Evolutionary conservation across 2,329 filamentous ascomycete species (phyloP).

Genomic region (Monosporascus sp.): DNA sequence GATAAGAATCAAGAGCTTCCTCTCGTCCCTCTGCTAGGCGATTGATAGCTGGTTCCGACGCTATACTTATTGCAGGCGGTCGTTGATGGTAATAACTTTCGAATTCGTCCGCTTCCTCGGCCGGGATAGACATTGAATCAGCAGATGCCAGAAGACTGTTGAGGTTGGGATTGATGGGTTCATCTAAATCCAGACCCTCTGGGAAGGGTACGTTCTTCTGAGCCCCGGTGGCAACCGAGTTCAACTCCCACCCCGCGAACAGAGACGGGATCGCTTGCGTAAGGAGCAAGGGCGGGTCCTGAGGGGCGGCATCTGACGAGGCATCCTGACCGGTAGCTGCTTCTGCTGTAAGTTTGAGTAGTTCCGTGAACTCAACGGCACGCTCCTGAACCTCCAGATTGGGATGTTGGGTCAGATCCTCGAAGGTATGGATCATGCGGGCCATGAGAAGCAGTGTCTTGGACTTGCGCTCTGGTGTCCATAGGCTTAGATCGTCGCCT

Average conservation of each 20-base stretch:
- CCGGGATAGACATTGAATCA: conserved; percentile 42
- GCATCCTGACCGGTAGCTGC: conserved; percentile 64
- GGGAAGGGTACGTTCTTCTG: conserved; percentile 83
- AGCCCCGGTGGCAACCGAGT: conserved; percentile 78
- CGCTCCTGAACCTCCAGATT: conserved; percentile 92
- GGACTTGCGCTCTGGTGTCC: conserved; percentile 69
- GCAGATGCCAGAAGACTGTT: conserved; percentile 58
- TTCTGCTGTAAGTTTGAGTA: conserved; percentile 82
- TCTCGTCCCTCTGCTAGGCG: conserved; percentile 42
- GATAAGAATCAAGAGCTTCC: conserved; percentile 48
- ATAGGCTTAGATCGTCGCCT: conserved; percentile 57
- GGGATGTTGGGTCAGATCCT: conserved; percentile 73
- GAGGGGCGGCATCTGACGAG: conserved; percentile 44
- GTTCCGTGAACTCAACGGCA: conserved; percentile 84
- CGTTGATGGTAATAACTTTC: conserved; percentile 59
- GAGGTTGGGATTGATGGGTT: conserved; percentile 74
- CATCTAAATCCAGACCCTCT: conserved; percentile 69
- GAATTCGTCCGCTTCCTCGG: conserved; percentile 60
- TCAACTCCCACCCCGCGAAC: conserved; percentile 81
- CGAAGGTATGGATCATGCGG: conserved; percentile 74
- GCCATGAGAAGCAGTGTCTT: conserved; percentile 73
- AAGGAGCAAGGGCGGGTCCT: conserved; percentile 75
- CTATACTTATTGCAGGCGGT: conserved; percentile 44
- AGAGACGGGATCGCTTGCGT: conserved; percentile 87
- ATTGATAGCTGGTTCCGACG: conserved; percentile 52